Base-by-base conservation (phyloP, 129 eudicot genomes). In the Kitagawia praeruptora region DNA sequence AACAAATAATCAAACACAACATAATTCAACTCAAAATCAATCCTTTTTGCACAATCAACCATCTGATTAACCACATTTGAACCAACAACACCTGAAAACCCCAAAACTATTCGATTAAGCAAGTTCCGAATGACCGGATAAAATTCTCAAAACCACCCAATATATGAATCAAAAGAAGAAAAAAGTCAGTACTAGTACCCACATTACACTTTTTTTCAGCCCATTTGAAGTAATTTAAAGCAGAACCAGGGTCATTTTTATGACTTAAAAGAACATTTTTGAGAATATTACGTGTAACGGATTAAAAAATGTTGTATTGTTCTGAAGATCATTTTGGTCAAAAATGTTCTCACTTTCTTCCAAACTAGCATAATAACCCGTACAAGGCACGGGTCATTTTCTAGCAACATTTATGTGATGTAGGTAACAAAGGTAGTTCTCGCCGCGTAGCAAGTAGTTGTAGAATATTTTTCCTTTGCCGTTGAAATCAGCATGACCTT, bases 91-190 rank as follows among this genome's bases (percentile, higher is more conserved):
- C 75, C 72, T 7, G 79, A 81, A 71, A 74, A 70, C 42, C 75
- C 74, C 25, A 58, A 74, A 75, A 84, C 87, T 63, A 70, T 84
- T 71, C 75, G 47, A 34, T 82, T 83, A 27, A 91, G 79, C 58
- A 88, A 37, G 34, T 66, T 28, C 51, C 85, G 56, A 78, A 86
- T 90, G 42, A 51, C 53, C 45, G 48, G 42, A 37, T 41, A 80
- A 82, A 79, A 44, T 45, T n/a, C 8, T 75, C 42, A 27, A 88
- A 86, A 76, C 75, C 64, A 67, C 83, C 78, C 76, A 91, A 80
- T 41, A 89, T 86, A 81, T 88, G 93, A 42, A 93, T 64, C 82
- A 91, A 82, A 63, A 88, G 81, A 81, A 83, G 81, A 58, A 84
- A 81, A 5, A 88, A 85, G 18, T 85, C 90, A 81, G 18, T 69